Evolutionary conservation across 345 rosid genomes (phyloP), one percentile per base, ranked within the genome.

Genomic region (Cardamine occulta): DNA sequence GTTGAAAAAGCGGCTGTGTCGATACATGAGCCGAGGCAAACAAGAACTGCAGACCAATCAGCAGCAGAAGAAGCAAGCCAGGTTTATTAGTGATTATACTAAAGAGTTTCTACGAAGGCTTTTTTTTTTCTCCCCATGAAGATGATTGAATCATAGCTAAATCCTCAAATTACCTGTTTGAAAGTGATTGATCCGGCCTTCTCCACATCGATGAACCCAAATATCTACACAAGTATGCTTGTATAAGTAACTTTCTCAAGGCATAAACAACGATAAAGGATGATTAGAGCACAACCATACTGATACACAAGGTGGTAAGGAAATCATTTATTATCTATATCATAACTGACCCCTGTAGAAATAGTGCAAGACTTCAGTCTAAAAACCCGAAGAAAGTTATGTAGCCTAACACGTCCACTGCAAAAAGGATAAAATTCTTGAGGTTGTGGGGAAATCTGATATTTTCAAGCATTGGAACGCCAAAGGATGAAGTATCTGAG

Each of bases 121-220:
- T 31, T 8, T 19, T 24, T 31, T 24, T 29, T 15, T 13, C 17
- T 57, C 15, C 34, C 15, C 24, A 19, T 29, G 23, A 37, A 35
- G 61, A 19, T 65, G 13, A 62, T 28, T 49, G 54, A 56, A 44
- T 59, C 64, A 13, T 21, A 9, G 28, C 66, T 37, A 57, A 59
- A 35, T 37, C 55, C 63, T 26, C 58, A 51, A 61, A 7, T 29
- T 82, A 95, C 99, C 97, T 90, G 96, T 82, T 86, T 92, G 82
- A 90, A 95, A 75, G 94, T 87, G 83, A 90, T 89, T 52, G 88
- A 83, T 59, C 93, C 97, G 3, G 45, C 72, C 79, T 86, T 89
- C 78, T 92, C 97, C 37, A 86, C 85, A 74, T 95, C 99, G 62
- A 95, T 49, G 85, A 95, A 90, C 52, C 84, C 84, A 59, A 95